Conservation (phyloP, 2,329 filamentous ascomycete species). For the Niveomyces coronatus region DNA sequence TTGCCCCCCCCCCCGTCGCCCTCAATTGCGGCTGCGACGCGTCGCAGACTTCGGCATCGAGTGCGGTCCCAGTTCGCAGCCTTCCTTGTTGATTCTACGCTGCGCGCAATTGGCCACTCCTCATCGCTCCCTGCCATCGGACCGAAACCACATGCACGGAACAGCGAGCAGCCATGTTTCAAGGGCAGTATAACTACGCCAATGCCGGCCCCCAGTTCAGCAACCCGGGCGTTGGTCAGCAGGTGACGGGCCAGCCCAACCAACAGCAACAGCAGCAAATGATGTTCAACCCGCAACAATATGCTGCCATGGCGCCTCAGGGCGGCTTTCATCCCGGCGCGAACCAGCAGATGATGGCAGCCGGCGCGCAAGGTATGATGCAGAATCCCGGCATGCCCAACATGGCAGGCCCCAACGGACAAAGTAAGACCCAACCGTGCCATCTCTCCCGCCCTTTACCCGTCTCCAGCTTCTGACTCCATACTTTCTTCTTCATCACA, state of each 20-base stretch:
- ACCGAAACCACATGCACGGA: background rate
- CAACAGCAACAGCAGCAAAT: constrained; percentile 25
- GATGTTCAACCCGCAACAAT: constrained; percentile 38
- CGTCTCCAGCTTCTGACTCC: background rate
- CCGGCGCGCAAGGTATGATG: constrained; percentile 51
- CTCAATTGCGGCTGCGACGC: constrained; percentile 6
- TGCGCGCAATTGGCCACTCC: background rate
- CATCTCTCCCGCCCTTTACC: constrained; percentile 4
- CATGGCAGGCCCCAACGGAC: constrained; percentile 49
- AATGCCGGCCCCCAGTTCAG: constrained; percentile 10
- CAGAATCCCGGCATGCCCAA: constrained; percentile 49
- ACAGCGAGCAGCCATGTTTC: constrained; percentile 5
- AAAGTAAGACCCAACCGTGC: too few relatives aligned
- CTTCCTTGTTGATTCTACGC: constrained; percentile 1
- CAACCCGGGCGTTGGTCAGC: constrained; percentile 10
- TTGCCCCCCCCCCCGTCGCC: constrained; percentile 1
- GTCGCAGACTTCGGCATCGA: constrained; percentile 4
- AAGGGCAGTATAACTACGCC: constrained; percentile 8
- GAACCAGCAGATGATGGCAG: constrained; percentile 45
- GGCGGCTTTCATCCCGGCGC: constrained; percentile 38
- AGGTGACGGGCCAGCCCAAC: constrained; percentile 14
- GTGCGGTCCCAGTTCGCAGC: background rate
- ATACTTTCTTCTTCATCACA: constrained; percentile 15
- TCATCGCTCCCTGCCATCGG: background rate
- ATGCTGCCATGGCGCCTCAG: constrained; percentile 41